Conservation (phyloP, 2,329 filamentous ascomycete genomes). For the Fusarium sp. region DNA sequence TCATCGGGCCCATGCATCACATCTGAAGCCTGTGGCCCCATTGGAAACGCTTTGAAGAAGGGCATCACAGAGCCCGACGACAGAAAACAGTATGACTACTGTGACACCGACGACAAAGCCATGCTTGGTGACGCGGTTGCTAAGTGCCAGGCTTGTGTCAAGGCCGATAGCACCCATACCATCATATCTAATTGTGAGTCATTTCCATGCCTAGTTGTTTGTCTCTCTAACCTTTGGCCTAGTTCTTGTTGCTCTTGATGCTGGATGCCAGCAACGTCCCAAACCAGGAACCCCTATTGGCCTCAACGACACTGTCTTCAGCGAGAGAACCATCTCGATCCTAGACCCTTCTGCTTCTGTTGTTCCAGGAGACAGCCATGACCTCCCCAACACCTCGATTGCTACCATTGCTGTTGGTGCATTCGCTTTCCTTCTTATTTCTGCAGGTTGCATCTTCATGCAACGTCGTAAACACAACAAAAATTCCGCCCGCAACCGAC, state of each 20-base stretch:
- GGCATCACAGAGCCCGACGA: conserved; percentile 55
- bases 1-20: conserved; percentile 65
- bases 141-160: conserved; percentile 62
- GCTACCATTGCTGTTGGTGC: conserved; percentile 60
- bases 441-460: conserved; percentile 59
- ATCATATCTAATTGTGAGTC: conserved; percentile 65
- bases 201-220: neutral
- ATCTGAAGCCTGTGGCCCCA: conserved; percentile 62
- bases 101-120: conserved; percentile 56
- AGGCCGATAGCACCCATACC: conserved; percentile 56
- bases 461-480: conserved; percentile 62
- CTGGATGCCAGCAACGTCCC: conserved; percentile 65
- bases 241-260: conserved; percentile 66
- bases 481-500: conserved; percentile 33
- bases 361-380: conserved; percentile 21
- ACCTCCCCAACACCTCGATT: conserved; percentile 57
- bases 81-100: conserved; percentile 62
- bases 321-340: conserved; percentile 50
- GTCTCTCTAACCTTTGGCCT: conserved; percentile 6
- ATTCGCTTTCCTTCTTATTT: conserved; percentile 55
- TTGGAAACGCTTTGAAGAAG: conserved; percentile 58
- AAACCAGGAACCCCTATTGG: conserved; percentile 53
- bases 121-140: conserved; percentile 53
- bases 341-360: conserved; percentile 51
- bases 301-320: conserved; percentile 63